Percentiles rank a stretch among this genome's conserved stretches.
These are phyloP conservation scores for Cubamyces sp. DNA, from an alignment of 768 basidiomycete species.

Conservation along the genomic window DNA sequence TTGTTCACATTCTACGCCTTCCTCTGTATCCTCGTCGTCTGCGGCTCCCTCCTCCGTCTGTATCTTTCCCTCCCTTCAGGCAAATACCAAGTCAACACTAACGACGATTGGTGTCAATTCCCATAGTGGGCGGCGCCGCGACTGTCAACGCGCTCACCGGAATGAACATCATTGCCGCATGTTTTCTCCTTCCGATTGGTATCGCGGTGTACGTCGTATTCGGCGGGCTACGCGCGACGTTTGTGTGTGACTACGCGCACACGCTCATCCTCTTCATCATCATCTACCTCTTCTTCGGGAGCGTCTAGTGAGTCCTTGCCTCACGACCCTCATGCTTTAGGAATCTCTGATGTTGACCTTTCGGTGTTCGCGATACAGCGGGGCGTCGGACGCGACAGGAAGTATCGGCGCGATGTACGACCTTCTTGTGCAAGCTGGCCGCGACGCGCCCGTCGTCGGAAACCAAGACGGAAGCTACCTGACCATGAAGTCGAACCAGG, in stretches of 20 bases:
- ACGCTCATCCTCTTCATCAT: conserved; percentile 35
- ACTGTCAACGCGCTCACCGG: conserved; percentile 37
- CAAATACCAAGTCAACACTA: conserved; percentile 35
- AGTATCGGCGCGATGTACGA: conserved; percentile 48
- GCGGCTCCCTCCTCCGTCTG: conserved; percentile 53
- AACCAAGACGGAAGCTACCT: conserved; percentile 56
- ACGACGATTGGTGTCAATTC: no score
- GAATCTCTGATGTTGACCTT: conserved; percentile 44
- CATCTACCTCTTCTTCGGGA: conserved; percentile 34
- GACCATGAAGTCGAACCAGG: conserved; percentile 55
- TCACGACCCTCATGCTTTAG: conserved; percentile 39
- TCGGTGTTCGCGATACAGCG: conserved; percentile 15
- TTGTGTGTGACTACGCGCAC: conserved; percentile 36
- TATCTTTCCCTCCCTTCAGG: conserved; percentile 1
- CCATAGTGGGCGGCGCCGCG: conserved; percentile 33
- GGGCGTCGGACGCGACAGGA: conserved; percentile 37
- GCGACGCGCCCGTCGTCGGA: conserved; percentile 50
- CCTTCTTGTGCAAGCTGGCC: conserved; percentile 49
- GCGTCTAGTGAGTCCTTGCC: conserved; percentile 29
- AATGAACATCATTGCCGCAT: conserved; percentile 36
- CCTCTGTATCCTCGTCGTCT: conserved; percentile 54
- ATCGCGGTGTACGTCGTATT: conserved; percentile 38
- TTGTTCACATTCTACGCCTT: conserved; percentile 58
- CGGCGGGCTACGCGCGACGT: conserved; percentile 36
- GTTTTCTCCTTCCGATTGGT: conserved; percentile 36